Evolutionary conservation across 768 basidiomycete genomes (phyloP).

Genomic region (Psilocybe tampanensis): DNA sequence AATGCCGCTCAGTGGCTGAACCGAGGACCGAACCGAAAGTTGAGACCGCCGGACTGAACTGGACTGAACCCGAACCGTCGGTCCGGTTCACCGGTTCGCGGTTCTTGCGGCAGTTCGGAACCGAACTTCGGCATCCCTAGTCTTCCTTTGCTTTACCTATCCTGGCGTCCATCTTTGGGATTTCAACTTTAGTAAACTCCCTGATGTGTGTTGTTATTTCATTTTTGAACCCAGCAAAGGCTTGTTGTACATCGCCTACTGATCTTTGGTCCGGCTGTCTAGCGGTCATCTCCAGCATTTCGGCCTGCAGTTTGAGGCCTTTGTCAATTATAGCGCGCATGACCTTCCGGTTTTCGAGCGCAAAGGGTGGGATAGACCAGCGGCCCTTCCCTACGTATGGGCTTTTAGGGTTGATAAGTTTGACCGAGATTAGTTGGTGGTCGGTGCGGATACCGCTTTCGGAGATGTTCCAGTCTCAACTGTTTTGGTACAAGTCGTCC

Average conservation of each 20-base stretch:
- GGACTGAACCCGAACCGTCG: no score
- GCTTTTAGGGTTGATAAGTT: conserved; percentile 15
- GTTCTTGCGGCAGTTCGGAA: no score
- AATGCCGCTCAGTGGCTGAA: no score
- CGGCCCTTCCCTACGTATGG: no score
- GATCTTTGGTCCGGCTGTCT: background rate
- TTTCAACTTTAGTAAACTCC: background rate
- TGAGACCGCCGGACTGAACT: no score
- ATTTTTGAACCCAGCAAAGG: background rate
- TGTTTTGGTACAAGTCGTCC: background rate
- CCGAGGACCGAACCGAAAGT: no score
- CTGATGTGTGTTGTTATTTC: background rate
- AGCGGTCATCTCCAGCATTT: background rate
- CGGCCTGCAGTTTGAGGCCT: background rate
- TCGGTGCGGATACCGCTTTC: conserved; percentile 26
- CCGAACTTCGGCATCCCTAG: no score
- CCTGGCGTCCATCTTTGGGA: background rate
- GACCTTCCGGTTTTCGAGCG: conserved; percentile 10
- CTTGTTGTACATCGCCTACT: background rate
- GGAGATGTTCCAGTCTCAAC: conserved; percentile 29
- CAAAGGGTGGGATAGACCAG: conserved; percentile 13
- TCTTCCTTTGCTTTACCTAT: background rate
- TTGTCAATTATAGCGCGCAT: conserved; percentile 15
- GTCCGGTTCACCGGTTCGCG: no score
- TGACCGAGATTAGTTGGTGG: conserved; percentile 30